Conservation (phyloP, 2,329 filamentous ascomycete genomes). For the Beauveria bassiana region DNA sequence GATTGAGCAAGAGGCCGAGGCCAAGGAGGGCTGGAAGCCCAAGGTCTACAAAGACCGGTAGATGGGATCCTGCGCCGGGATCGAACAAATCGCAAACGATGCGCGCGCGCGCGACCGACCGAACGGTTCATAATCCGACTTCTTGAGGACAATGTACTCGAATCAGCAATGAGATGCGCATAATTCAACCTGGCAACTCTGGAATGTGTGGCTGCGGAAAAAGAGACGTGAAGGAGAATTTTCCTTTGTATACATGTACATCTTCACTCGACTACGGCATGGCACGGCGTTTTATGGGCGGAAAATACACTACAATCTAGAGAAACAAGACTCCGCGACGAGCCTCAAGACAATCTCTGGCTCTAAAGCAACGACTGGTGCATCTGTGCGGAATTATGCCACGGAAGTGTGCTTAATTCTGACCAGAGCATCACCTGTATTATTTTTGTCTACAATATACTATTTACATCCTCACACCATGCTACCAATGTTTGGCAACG, state of each 20-base stretch:
- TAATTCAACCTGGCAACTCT: neutral
- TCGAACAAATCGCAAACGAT: neutral
- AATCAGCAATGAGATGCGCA: neutral
- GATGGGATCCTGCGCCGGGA: neutral
- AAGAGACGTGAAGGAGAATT: slow-evolving; percentile 11
- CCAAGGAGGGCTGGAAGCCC: slow-evolving; percentile 83
- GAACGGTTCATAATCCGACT: neutral
- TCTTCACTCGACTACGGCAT: slow-evolving; percentile 49
- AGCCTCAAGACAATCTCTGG: neutral
- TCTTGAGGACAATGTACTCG: neutral
- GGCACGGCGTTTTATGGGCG: slow-evolving; percentile 37
- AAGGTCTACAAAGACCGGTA: slow-evolving; percentile 87
- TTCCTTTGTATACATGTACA: slow-evolving; percentile 34
- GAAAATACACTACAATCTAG: slow-evolving; percentile 16
- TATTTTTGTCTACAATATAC: slow-evolving; percentile 7
- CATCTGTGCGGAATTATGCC: neutral
- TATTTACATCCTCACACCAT: neutral
- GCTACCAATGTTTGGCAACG: neutral
- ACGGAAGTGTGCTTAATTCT: neutral
- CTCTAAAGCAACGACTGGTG: neutral
- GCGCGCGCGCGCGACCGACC: neutral
- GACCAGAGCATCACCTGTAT: slow-evolving; percentile 5
- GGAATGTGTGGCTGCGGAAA: neutral
- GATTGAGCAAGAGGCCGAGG: slow-evolving; percentile 66
- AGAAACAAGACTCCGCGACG: slow-evolving; percentile 15